A percentile compares a stretch with the other conserved stretches of the same genome.
Evolutionary conservation across 345 rosid species (phyloP).

Genomic region (Corchorus capsularis): DNA sequence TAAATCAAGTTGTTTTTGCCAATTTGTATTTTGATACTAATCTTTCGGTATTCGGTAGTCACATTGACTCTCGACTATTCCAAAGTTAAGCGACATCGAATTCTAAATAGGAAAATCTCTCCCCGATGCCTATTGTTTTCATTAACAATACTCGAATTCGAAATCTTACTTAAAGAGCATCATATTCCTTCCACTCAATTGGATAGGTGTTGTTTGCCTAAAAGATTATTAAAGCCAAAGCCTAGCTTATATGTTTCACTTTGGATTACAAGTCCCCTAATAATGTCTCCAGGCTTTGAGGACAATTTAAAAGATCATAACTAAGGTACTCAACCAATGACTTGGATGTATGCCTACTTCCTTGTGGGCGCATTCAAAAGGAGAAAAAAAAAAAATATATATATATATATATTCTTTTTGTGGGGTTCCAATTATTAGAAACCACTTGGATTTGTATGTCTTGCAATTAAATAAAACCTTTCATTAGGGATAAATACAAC

Average conservation of each 20-base stretch:
- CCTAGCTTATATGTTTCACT: neutral
- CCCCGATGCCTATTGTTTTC: too few relatives aligned
- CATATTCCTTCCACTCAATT: too few relatives aligned
- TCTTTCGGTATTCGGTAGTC: too few relatives aligned
- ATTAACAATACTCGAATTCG: too few relatives aligned
- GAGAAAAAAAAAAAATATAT: neutral
- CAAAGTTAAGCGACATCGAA: too few relatives aligned
- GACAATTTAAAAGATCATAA: slow-evolving; percentile 3
- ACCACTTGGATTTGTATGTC: neutral
- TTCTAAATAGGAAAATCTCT: too few relatives aligned
- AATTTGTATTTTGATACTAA: too few relatives aligned
- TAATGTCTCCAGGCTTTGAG: neutral
- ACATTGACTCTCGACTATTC: too few relatives aligned
- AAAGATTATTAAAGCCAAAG: neutral
- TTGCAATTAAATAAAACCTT: neutral
- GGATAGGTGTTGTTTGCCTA: too few relatives aligned
- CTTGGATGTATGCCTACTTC: neutral
- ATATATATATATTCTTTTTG: neutral
- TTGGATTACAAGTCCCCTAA: neutral
- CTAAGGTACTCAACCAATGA: neutral
- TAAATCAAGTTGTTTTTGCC: neutral
- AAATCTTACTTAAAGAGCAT: too few relatives aligned
- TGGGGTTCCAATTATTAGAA: slow-evolving; percentile 18
- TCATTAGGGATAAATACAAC: neutral
- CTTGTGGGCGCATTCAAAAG: neutral